Evolutionary conservation across 306 rosid species (phyloP).

Genomic region (Corylus avellana): DNA sequence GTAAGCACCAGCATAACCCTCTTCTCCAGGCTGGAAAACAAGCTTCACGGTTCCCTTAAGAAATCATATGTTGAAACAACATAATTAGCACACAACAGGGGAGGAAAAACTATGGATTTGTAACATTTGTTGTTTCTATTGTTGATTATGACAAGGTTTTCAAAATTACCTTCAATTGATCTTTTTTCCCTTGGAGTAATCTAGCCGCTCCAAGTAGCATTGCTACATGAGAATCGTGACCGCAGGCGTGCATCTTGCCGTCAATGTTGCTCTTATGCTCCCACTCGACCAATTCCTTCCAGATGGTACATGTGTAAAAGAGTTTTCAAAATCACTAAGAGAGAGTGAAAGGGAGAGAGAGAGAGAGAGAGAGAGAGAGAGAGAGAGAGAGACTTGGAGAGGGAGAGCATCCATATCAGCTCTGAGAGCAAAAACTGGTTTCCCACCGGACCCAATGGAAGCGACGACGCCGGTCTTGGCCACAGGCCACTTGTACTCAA

Average conservation of each 20-base stretch:
- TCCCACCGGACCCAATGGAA: slow-evolving; percentile 33
- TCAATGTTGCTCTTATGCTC: slow-evolving; percentile 50
- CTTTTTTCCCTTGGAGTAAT: slow-evolving; percentile 38
- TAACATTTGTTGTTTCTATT: background rate
- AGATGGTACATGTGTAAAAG: background rate
- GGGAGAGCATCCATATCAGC: slow-evolving; percentile 57
- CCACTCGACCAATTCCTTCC: slow-evolving; percentile 53
- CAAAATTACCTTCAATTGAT: slow-evolving; percentile 17
- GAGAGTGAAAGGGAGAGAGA: too few species aligned
- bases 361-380: background rate
- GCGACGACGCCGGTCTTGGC: slow-evolving; percentile 49
- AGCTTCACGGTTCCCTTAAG: slow-evolving; percentile 47
- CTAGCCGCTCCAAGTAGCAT: slow-evolving; percentile 62
- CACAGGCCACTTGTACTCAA: slow-evolving; percentile 42
- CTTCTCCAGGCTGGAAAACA: slow-evolving; percentile 49
- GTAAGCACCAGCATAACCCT: slow-evolving; percentile 46
- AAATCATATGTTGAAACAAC: background rate
- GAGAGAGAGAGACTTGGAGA: slow-evolving; percentile 20
- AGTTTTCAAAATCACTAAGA: too few species aligned
- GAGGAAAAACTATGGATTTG: background rate
- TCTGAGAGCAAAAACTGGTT: slow-evolving; percentile 42
- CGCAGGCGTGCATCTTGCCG: slow-evolving; percentile 56
- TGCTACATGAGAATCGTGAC: slow-evolving; percentile 58
- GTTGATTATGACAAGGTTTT: background rate
- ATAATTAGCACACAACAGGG: background rate